phyloP scores from a whole-genome alignment of 768 basidiomycete genomes.

The Hericium coralloides region DNA sequence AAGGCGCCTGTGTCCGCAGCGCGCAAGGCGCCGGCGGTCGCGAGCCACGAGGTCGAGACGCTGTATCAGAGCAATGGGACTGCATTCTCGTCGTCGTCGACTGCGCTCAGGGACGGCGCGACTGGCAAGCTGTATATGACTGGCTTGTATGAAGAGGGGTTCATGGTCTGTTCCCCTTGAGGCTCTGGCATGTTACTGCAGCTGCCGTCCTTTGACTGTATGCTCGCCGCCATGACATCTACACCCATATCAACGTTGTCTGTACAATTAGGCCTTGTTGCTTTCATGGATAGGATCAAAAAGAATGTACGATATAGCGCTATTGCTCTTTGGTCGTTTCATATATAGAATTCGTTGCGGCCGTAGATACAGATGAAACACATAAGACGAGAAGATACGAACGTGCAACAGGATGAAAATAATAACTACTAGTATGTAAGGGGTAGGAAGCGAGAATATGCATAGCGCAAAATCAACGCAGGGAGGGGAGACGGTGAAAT shows the following conservation, averaged over 20 bases:
- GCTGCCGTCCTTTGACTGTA: too few relatives aligned
- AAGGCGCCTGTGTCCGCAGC: constrained; percentile 34
- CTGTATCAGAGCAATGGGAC: constrained; percentile 72
- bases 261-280: too few relatives aligned
- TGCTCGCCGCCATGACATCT: too few relatives aligned
- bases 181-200: too few relatives aligned
- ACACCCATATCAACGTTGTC: too few relatives aligned
- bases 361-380: background rate
- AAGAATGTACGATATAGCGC: too few relatives aligned
- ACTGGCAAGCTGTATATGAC: too few relatives aligned
- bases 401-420: background rate
- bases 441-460: background rate
- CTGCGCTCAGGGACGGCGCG: constrained; percentile 39
- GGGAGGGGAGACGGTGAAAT: background rate
- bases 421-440: background rate
- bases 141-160: too few relatives aligned
- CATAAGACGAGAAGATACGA: background rate
- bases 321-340: background rate
- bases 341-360: background rate
- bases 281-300: too few relatives aligned
- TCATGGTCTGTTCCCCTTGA: too few relatives aligned
- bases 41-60: constrained; percentile 40
- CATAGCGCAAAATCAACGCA: background rate
- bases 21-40: constrained; percentile 28
- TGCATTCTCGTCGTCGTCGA: constrained; percentile 45